Evolutionary conservation across 1,284 basidiomycete species (phyloP), one percentile per base, ranked within the genome.

Genomic region (Exsudoporus floridanus): DNA sequence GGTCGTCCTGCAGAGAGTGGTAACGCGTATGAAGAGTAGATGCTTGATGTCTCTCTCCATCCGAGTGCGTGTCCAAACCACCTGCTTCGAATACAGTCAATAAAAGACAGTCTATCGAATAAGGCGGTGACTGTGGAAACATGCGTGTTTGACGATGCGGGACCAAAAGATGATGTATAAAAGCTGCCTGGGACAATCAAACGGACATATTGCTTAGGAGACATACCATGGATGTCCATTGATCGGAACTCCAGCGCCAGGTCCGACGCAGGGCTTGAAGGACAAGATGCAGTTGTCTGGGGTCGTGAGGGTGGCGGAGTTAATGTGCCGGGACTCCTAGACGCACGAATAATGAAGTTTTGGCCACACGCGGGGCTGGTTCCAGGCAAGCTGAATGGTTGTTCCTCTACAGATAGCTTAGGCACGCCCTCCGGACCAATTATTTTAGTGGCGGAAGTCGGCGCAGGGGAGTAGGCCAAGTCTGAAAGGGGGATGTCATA

Each of bases 151-250:
- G 42, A 48, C 14, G 21, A 46, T 13, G 34, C 23, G 30, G 34
- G 44, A 55, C 23, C 40, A 41, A 34, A 25, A 34, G 12, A 45
- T 21, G 13, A 34, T 9, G 28, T 5, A 38, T 28, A 21, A 39
- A 45, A 36, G 46, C 5, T 36, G 7, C 57, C 48, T 37, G 21
- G n/a, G 12, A 40, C 6, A 27, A 56, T 38, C 50, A 39, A 44
- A 13, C 19, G 39, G 38, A 35, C 14, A 18, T 12, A 23, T 18
- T 46, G 19, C 30, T 39, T 16, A 6, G 34, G 40, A 54, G 14
- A 71, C 66, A 53, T 64, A 67, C 66, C 66, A 18, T 55, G n/a
- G 3, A 71, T 50, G 36, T 43, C 50, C 56, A 70, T 63, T n/a
- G 57, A 67, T 18, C 33, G 41, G 16, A 71, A 34, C 4, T 51